Percentiles rank a stretch among this genome's conserved stretches.
phyloP scores from a whole-genome alignment of 1,139 yeast genomes.

The Blastobotrys proliferans region DNA sequence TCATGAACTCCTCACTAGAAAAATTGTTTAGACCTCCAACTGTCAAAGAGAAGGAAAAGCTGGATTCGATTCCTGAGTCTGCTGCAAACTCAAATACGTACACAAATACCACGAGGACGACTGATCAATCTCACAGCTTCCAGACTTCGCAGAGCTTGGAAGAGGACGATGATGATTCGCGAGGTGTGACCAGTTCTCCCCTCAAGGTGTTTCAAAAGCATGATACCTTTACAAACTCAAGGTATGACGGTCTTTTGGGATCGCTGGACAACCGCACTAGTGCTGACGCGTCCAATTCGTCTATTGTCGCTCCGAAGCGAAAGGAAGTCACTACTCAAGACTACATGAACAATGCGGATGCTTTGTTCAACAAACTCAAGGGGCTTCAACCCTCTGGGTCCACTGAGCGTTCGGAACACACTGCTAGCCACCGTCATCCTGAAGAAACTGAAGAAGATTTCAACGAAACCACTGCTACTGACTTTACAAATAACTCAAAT shows the following conservation, averaged over 20 bases:
- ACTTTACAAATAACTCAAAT: slow-evolving; percentile 12
- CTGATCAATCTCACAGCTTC: slow-evolving; percentile 4
- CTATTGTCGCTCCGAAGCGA: neutral
- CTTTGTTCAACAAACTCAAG: slow-evolving; percentile 13
- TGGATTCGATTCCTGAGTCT: slow-evolving; percentile 13
- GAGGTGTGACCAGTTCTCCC: slow-evolving; percentile 20
- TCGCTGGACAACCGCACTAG: slow-evolving; percentile 18
- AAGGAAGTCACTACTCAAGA: slow-evolving; percentile 18
- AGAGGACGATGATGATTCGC: slow-evolving; percentile 12
- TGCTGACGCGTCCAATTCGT: slow-evolving; percentile 1
- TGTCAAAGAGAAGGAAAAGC: neutral
- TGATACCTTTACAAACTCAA: slow-evolving; percentile 29
- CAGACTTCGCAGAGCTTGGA: slow-evolving; percentile 5
- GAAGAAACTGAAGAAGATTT: slow-evolving; percentile 2
- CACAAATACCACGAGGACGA: neutral
- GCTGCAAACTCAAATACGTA: neutral
- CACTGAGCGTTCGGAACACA: slow-evolving; percentile 2
- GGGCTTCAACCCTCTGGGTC: slow-evolving; percentile 14
- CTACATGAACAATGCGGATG: slow-evolving; percentile 21
- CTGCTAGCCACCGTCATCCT: neutral
- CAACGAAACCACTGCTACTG: slow-evolving; percentile 4
- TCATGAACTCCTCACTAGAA: slow-evolving; percentile 2
- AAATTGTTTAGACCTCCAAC: slow-evolving; percentile 14
- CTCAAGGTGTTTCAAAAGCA: slow-evolving; percentile 26
- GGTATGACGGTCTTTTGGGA: slow-evolving; percentile 25